These are phyloP conservation scores for Penicillium bialowiezense DNA, from an alignment of 495 filamentous ascomycete species.

Conservation along the genomic window DNA sequence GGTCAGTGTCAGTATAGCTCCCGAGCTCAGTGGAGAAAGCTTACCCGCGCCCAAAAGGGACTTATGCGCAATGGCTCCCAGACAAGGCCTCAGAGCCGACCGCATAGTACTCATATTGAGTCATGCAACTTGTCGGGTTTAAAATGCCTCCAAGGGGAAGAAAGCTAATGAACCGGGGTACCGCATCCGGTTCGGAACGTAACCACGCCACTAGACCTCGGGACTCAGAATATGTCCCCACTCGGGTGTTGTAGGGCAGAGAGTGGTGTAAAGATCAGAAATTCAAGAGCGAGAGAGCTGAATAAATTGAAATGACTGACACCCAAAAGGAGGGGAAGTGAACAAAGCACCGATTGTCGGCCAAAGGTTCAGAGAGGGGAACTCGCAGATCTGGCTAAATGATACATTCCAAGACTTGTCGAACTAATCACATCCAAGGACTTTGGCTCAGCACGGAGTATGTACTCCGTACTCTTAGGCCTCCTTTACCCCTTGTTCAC, in stretches of 20 bases:
- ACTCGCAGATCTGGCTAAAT: neutral
- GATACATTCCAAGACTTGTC: neutral
- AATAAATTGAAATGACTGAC: neutral
- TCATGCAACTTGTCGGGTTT: constrained; percentile 2
- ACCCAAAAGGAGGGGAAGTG: constrained; percentile 1
- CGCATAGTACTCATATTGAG: constrained; percentile 34
- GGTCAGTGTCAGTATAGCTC: neutral
- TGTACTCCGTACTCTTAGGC: too few relatives aligned
- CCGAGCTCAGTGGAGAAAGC: constrained; percentile 3
- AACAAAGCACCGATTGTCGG: constrained; percentile 4
- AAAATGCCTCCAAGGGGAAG: neutral
- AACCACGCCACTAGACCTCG: neutral
- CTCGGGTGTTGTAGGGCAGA: neutral
- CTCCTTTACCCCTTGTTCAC: too few relatives aligned
- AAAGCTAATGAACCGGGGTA: constrained; percentile 3
- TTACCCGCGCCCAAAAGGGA: constrained; percentile 22
- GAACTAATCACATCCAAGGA: too few relatives aligned
- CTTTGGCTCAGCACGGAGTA: too few relatives aligned
- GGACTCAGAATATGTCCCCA: too few relatives aligned
- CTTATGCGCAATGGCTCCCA: constrained; percentile 28
- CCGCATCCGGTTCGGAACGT: constrained; percentile 5
- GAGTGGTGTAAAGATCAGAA: constrained; percentile 1
- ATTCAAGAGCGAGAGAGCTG: neutral
- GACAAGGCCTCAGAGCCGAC: constrained; percentile 33
- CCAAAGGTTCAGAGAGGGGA: neutral